phyloP scores from a whole-genome alignment of 306 rosid genomes.

The Casuarina equisetifolia region DNA sequence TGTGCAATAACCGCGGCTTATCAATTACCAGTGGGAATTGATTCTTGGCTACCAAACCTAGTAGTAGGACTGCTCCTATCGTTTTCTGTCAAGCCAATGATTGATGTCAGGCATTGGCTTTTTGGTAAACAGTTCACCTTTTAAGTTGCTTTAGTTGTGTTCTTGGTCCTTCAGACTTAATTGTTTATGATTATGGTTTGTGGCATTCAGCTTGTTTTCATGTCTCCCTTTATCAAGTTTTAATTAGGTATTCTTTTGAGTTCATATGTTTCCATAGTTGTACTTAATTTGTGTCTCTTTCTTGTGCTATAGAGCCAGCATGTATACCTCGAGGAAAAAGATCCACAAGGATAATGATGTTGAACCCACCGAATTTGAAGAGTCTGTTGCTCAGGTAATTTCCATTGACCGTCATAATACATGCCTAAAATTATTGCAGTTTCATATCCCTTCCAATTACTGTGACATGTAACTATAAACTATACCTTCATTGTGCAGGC shows the following conservation, averaged over 20 bases:
- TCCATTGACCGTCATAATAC: background rate
- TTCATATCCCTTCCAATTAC: constrained; percentile 1
- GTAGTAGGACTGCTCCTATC: background rate
- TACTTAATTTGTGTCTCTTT: background rate
- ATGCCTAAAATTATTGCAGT: background rate
- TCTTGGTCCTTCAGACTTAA: background rate
- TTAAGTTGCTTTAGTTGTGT: background rate
- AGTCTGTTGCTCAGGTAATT: constrained; percentile 69
- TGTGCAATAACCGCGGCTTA: background rate
- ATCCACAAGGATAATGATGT: constrained; percentile 68
- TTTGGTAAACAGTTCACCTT: background rate
- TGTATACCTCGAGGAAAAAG: constrained; percentile 70
- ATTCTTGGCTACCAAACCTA: background rate
- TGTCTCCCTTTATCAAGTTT: background rate
- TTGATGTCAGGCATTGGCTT: background rate
- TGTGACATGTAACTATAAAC: background rate
- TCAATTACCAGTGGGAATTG: background rate
- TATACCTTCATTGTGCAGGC: constrained; percentile 41
- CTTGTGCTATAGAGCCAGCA: constrained; percentile 19
- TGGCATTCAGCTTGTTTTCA: background rate
- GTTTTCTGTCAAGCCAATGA: background rate
- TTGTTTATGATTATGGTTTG: background rate
- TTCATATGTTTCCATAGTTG: background rate
- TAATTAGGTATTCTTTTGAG: background rate
- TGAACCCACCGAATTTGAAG: constrained; percentile 72